Conservation (phyloP, 768 basidiomycete species). For the Lentinula lateritia region DNA sequence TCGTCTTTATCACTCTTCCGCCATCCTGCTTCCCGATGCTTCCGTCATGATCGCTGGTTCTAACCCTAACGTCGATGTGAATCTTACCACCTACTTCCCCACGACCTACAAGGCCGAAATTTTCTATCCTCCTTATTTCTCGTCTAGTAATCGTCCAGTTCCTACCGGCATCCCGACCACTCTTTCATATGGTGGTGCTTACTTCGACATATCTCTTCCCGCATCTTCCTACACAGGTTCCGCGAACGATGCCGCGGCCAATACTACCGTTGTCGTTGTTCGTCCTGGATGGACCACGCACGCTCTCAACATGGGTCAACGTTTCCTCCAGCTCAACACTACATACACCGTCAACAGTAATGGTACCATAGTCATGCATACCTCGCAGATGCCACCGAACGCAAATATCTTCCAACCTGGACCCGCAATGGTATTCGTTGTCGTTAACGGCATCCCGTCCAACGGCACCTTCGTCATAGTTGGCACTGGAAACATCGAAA, state of each 20-base stretch:
- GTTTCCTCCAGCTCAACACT: slow-evolving; percentile 75
- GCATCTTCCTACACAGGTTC: slow-evolving; percentile 59
- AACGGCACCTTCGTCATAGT: slow-evolving; percentile 73
- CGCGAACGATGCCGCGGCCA: slow-evolving; percentile 66
- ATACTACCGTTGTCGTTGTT: slow-evolving; percentile 69
- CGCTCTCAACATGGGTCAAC: slow-evolving; percentile 86
- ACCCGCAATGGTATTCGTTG: slow-evolving; percentile 78
- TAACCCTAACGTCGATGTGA: slow-evolving; percentile 88
- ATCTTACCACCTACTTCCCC: slow-evolving; percentile 53
- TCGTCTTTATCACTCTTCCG: slow-evolving; percentile 88
- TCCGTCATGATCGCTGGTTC: slow-evolving; percentile 88
- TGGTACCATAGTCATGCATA: slow-evolving; percentile 75
- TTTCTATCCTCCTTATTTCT: slow-evolving; percentile 92
- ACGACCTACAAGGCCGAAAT: slow-evolving; percentile 80
- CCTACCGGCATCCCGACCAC: slow-evolving; percentile 65
- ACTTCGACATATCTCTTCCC: slow-evolving; percentile 75
- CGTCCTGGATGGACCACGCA: slow-evolving; percentile 84
- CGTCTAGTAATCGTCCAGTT: slow-evolving; percentile 58
- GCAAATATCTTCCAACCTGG: slow-evolving; percentile 87
- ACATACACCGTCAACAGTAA: slow-evolving; percentile 80
- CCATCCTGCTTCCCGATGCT: slow-evolving; percentile 80
- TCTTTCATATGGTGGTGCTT: slow-evolving; percentile 76
- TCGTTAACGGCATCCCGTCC: slow-evolving; percentile 79
- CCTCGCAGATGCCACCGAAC: slow-evolving; percentile 79
- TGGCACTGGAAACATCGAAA: slow-evolving; percentile 74